Base-by-base conservation (phyloP, 2,329 filamentous ascomycete genomes). In the Monilinia polystroma region DNA sequence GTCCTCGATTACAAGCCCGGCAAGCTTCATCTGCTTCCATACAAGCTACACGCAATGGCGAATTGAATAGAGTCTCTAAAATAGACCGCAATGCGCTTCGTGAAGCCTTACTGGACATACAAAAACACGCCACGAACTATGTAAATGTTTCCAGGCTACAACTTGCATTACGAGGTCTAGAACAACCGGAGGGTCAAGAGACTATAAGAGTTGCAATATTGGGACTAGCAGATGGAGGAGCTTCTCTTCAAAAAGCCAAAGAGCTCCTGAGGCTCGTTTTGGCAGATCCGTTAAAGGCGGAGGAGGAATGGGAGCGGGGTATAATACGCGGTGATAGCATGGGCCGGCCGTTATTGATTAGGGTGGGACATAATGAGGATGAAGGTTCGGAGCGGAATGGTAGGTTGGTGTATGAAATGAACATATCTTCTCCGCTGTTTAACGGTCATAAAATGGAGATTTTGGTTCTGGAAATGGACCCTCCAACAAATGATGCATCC, bases 111-210 rank as follows among this genome's bases (percentile, higher is more conserved):
- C 76, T 82, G 1, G 82, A 85, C 29, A 81, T 94, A 3, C 83
- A 90, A 72, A 84, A 83, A 63, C 80, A 85, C 59, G 86, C 87
- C 2, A 82, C 85, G 32, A 84, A 82, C 67, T 83, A 87, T 72
- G 82, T 90, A 64, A 90, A 90, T 73, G 82, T 89, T n/a, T 86
- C 89, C 41, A 83, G 89, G 66, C 76, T 93, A 56, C 88, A 91
- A 76, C 83, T 94, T 72, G 90, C 90, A 16, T 79, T 92, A 29
- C 83, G 86, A 70, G 87, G 90, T 29, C 76, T 89, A 68, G 82
- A 83, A 45, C 84, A 89, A 73, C 74, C 76, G 1, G 78, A 84
- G 0, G 87, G 87, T 4, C 75, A 81, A 47, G 87, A 89, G 75
- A 81, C 83, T 2, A 81, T 88, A 43, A 81, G 86, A 23, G 79